Conservation (phyloP, 2,329 filamentous ascomycete species). For the Stemphylium lycopersici region DNA sequence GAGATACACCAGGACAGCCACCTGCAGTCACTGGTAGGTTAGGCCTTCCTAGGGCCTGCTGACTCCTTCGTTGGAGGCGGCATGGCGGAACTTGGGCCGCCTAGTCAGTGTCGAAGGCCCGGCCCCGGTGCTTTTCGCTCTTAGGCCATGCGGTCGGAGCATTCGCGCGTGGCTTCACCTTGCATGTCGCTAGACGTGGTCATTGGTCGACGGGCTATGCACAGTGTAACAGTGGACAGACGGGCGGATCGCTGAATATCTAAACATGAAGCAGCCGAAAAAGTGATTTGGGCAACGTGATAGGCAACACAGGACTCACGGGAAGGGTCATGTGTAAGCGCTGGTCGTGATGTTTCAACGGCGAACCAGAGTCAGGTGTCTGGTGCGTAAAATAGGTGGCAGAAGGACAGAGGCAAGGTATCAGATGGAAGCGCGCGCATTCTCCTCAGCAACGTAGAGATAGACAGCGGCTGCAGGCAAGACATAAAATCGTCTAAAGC, state of each 20-base stretch:
- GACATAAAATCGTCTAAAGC: conserved; percentile 41
- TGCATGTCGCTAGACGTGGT: conserved; percentile 17
- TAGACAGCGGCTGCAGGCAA: conserved; percentile 44
- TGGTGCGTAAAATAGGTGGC: conserved; percentile 34
- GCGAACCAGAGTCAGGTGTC: conserved; percentile 40
- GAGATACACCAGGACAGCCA: conserved; percentile 32
- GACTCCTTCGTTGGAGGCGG: conserved; percentile 12
- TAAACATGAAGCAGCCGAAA: conserved; percentile 26
- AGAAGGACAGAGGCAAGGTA: conserved; percentile 31
- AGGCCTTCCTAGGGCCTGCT: conserved; percentile 14
- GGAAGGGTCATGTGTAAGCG: conserved; percentile 38
- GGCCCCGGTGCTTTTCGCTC: conserved; percentile 19
- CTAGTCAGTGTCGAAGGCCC: conserved; percentile 5
- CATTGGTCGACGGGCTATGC: conserved; percentile 31
- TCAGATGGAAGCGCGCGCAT: conserved; percentile 48
- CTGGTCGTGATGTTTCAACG: conserved; percentile 42
- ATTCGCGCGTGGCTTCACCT: conserved; percentile 41
- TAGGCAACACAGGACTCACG: conserved; percentile 27
- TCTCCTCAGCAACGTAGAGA: conserved; percentile 32
- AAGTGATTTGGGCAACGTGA: conserved; percentile 31
- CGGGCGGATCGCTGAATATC: conserved; percentile 27
- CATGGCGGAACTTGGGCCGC: conserved; percentile 25
- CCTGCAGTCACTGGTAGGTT: conserved; percentile 36
- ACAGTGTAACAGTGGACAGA: conserved; percentile 28
- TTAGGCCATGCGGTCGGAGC: conserved; percentile 23